Conservation (phyloP, 2,329 filamentous ascomycete species). For the Clonostachys sp. region DNA sequence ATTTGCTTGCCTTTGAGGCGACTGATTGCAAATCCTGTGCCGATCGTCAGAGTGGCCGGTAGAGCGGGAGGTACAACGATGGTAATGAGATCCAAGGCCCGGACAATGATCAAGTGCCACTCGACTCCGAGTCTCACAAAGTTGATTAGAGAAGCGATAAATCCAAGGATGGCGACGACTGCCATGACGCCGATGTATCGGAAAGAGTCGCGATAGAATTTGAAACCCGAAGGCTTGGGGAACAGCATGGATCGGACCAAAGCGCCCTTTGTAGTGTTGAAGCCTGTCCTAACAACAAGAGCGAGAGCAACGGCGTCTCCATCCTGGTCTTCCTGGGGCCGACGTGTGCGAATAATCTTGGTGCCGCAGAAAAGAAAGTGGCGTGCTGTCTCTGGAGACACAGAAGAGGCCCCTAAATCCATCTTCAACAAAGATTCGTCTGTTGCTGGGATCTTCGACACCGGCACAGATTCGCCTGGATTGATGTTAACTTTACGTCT, state of each 20-base stretch:
- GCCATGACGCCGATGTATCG: slow-evolving; percentile 98
- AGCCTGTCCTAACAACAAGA: slow-evolving; percentile 89
- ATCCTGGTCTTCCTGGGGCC: slow-evolving; percentile 79
- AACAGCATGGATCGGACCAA: slow-evolving; percentile 97
- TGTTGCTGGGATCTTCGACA: slow-evolving; percentile 83
- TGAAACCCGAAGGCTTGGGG: slow-evolving; percentile 96
- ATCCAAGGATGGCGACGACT: slow-evolving; percentile 77
- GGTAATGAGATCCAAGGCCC: slow-evolving; percentile 91
- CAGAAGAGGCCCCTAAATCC: slow-evolving; percentile 74
- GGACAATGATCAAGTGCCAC: slow-evolving; percentile 87
- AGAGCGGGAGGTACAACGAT: slow-evolving; percentile 95
- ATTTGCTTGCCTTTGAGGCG: slow-evolving; percentile 86
- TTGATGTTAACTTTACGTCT: too few relatives aligned
- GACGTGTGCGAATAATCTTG: slow-evolving; percentile 85
- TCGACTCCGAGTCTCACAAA: slow-evolving; percentile 80
- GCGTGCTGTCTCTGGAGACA: slow-evolving; percentile 77
- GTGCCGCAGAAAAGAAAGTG: slow-evolving; percentile 95
- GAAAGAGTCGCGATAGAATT: slow-evolving; percentile 97
- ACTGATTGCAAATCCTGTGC: slow-evolving; percentile 88
- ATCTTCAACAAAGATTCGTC: slow-evolving; percentile 74
- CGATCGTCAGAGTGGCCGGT: slow-evolving; percentile 91
- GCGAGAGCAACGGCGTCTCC: slow-evolving; percentile 89
- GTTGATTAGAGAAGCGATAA: slow-evolving; percentile 87
- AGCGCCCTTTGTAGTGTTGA: slow-evolving; percentile 96
- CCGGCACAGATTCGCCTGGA: slow-evolving; percentile 84